Evolutionary conservation across 495 filamentous ascomycete species (phyloP), one percentile per base, ranked within the genome.

Genomic region (Astrothelium macrocarpum): DNA sequence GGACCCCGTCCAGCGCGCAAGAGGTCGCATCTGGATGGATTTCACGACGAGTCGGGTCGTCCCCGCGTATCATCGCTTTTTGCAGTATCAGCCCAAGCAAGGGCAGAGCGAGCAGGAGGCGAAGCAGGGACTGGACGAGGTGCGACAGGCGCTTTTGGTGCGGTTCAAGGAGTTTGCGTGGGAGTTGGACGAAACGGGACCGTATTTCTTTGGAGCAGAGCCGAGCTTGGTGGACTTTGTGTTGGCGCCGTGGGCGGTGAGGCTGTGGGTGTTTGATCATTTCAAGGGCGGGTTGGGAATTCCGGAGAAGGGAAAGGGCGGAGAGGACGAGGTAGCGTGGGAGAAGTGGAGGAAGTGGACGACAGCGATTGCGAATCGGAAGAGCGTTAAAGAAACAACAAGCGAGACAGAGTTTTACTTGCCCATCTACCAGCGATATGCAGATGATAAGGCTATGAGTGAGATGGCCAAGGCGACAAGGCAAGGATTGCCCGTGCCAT

Each of bases 181-280:
- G 59, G 85, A 85, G 73, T 86, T 88, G 82, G 78, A 81, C 32
- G 69, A 72, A 32, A 36, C 42, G 42, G 87, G 85, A 1, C 86
- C 84, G 0, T 89, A 81, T 74, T 90, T 90, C 70, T 68, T 85
- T 9, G 86, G 86, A 0, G 66, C 73, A 16, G 75, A 77, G 49
- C 78, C 85, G 11, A 76, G 74, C 46, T 67, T 89, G 29, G 78
- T 87, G 1, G 87, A 90, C 72, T 74, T 89, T 29, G 80, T 84
- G 66, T 71, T 87, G 5, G 86, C 84, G 32, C 85, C 85, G 9
- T 89, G 84, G 85, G 81, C 83, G 29, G 64, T 69, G 65, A 77
- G 87, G 58, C 68, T 90, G 61, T 90, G 84, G 76, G 75, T 88
- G 34, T 85, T 90, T 68, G 85, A 90, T 71, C 77, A 87, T 62